Evolutionary conservation across 140 eudicot species (phyloP), one percentile per base, ranked within the genome.

Genomic region (Senecio squalidus): DNA sequence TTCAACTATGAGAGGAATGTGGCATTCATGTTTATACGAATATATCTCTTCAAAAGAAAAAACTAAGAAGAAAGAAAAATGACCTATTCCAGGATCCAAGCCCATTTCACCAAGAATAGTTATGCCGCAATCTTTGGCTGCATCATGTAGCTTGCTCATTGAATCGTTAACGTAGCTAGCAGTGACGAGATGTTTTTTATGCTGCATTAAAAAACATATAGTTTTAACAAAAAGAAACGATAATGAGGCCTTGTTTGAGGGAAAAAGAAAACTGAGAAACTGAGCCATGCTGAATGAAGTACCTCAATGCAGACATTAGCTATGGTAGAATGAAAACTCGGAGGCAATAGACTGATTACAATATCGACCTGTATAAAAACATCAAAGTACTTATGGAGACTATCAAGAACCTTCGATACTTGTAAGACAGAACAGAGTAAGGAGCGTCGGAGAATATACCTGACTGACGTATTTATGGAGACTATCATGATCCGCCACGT

Each of bases 101-200:
- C 99, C 99, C 99, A 93, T 93, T 83, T 93, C 96, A 60, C 99
- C 94, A 62, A 93, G 84, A 76, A 93, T 82, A 17, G 95, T 84
- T 56, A 93, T 66, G 29, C 94, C 94, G 64, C 88, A 79, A 52
- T 52, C 75, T 76, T 93, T 78, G 40, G 99, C 95, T 53, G 70
- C 63, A 67, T 88, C 95, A 62, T 88, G 79, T 23, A 88, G 78
- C 84, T 78, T 82, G 64, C 69, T 73, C 72, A 88, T 72, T 53
- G 99, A 68, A 58, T 84, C 96, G 60, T 84, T 86, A 46, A 88
- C 81, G 62, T 93, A 93, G 77, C 99, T 93, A 63, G 99, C 95
- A 28, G 99, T 93, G 57, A 88, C 90, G 22, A 93, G 95, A 78
- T 93, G 94, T 46, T 78, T 93, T 70, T 64, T 77, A 7, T 80